These are phyloP conservation scores for Apiotrichum porosum DNA, from an alignment of 1,284 basidiomycete genomes.

Conservation along the genomic window DNA sequence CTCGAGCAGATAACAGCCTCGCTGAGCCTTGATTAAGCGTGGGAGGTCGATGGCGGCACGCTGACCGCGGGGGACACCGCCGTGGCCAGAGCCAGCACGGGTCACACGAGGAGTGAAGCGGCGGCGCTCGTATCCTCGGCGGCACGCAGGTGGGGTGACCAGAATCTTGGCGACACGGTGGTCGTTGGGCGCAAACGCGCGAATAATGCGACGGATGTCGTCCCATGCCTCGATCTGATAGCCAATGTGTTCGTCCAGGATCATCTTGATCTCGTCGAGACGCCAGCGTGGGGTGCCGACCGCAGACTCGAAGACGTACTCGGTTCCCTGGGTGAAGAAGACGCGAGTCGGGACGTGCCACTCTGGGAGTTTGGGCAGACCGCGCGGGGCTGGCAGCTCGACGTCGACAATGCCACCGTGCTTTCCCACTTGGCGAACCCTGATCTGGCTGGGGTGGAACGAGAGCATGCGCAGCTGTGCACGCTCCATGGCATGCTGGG, in stretches of 20 bases:
- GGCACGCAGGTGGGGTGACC: background rate
- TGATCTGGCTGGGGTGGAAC: background rate
- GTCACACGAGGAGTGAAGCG: background rate
- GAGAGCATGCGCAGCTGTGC: background rate
- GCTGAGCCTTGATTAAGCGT: background rate
- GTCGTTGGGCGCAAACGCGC: background rate
- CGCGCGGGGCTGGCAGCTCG: background rate
- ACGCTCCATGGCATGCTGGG: background rate
- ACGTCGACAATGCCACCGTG: background rate
- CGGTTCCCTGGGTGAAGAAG: background rate
- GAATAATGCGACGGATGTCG: background rate
- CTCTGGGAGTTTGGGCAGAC: background rate
- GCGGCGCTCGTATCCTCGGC: background rate
- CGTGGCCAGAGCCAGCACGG: background rate
- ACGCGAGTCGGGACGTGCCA: constrained; percentile 1
- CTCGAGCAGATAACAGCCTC: background rate
- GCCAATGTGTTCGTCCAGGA: background rate
- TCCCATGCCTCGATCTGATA: background rate
- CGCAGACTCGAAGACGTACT: background rate
- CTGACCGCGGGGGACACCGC: background rate
- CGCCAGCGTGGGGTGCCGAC: background rate
- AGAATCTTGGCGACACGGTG: background rate
- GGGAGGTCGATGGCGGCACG: background rate
- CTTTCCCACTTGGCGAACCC: background rate
- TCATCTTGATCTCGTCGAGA: background rate